Evolutionary conservation across 2,329 filamentous ascomycete species (phyloP).

Genomic region (Fusarium pininemorale): DNA sequence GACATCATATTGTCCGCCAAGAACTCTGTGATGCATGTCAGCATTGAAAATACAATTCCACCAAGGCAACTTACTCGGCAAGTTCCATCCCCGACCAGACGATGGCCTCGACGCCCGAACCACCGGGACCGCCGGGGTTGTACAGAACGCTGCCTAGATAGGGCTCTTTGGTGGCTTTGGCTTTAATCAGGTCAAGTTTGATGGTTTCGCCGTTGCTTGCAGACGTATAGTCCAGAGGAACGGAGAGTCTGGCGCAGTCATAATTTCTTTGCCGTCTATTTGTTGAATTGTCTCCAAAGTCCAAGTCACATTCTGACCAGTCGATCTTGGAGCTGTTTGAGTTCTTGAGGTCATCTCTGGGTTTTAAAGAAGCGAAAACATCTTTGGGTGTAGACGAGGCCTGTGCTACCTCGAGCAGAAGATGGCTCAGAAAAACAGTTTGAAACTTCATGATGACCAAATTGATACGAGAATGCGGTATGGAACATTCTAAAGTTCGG

Average conservation of each 20-base stretch:
- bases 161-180: conserved; percentile 43
- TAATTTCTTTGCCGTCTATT: not conserved
- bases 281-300: not conserved
- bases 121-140: conserved; percentile 52
- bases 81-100: accelerated
- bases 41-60: not conserved
- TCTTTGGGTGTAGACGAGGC: not conserved
- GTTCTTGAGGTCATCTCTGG: not conserved
- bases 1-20: conserved; percentile 25
- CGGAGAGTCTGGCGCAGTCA: conserved; percentile 49
- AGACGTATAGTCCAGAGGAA: conserved; percentile 53
- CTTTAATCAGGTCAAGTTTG: conserved; percentile 45
- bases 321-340: not conserved
- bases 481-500: accelerated
- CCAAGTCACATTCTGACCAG: conserved; percentile 11
- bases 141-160: conserved; percentile 50
- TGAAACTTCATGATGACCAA: not conserved
- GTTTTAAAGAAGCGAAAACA: not conserved
- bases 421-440: not conserved
- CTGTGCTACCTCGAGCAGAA: not conserved
- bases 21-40: not conserved
- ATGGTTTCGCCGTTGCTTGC: conserved; percentile 40
- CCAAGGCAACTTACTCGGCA: not conserved
- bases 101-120: conserved; percentile 9
- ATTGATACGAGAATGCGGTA: too few species aligned